These are phyloP conservation scores for Hyaloscypha finlandica DNA, from an alignment of 495 filamentous ascomycete genomes.

Conservation along the genomic window DNA sequence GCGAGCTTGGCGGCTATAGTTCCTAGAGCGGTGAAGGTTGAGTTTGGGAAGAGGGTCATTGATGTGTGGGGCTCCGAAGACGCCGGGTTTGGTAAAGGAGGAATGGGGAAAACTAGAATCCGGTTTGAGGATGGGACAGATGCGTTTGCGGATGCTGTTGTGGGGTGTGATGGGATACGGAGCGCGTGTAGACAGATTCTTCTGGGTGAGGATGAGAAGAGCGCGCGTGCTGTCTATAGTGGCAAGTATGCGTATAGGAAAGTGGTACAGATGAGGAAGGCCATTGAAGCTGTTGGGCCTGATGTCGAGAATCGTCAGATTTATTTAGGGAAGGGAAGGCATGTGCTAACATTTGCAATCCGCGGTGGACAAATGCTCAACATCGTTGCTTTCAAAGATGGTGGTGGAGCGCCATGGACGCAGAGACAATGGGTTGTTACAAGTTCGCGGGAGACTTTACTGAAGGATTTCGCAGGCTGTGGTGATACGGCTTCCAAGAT, in stretches of 20 bases:
- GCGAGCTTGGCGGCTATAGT: conserved; percentile 58
- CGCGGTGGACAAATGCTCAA: conserved; percentile 43
- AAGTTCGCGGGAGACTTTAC: conserved; percentile 53
- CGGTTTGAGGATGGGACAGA: conserved; percentile 51
- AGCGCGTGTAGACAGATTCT: conserved; percentile 43
- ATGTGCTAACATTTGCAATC: conserved; percentile 51
- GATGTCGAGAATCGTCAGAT: conserved; percentile 43
- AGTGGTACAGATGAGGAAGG: conserved; percentile 48
- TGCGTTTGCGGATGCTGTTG: conserved; percentile 48
- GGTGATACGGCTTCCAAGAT: conserved; percentile 48
- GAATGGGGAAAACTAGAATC: conserved; percentile 30
- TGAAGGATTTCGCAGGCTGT: conserved; percentile 54
- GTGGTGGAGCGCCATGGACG: conserved; percentile 16
- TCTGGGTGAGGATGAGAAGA: conserved; percentile 35
- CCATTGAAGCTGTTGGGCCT: conserved; percentile 41
- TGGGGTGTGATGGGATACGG: conserved; percentile 60
- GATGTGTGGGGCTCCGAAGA: not conserved
- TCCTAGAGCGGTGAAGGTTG: conserved; percentile 40
- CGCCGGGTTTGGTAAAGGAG: not conserved
- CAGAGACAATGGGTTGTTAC: conserved; percentile 54
- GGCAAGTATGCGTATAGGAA: conserved; percentile 51
- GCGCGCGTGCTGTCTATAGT: conserved; percentile 43
- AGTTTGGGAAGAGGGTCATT: conserved; percentile 42
- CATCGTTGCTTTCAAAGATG: conserved; percentile 45
- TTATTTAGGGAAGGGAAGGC: conserved; percentile 46